Evolutionary conservation across 257 asterid genomes (phyloP).

Genomic region (Thymus quinquecostatus): DNA sequence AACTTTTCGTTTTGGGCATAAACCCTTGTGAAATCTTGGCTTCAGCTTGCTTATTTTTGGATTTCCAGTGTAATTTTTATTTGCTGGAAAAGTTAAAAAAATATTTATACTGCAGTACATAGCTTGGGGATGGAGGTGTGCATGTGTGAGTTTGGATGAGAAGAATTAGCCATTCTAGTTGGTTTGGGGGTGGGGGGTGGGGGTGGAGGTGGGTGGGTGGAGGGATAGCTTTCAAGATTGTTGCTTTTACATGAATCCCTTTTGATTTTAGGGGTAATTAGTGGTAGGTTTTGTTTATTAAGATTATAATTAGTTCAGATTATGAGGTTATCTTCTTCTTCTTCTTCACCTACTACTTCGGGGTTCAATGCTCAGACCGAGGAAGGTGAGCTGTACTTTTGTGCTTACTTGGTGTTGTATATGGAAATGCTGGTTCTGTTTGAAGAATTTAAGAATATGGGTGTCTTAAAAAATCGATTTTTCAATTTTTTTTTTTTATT

Average conservation of each 20-base stretch:
- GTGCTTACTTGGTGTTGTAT: conserved; percentile 11
- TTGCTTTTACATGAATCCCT: conserved; percentile 34
- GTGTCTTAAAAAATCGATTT: conserved; percentile 10
- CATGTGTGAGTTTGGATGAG: conserved; percentile 60
- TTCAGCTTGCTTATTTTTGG: conserved; percentile 1
- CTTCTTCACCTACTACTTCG: conserved; percentile 45
- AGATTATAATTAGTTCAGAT: conserved; percentile 38
- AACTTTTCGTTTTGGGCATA: conserved; percentile 31
- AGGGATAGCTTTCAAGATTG: conserved; percentile 30
- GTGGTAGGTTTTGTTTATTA: conserved; percentile 30
- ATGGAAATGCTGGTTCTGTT: conserved; percentile 27
- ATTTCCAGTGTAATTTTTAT: conserved; percentile 17
- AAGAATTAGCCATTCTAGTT: conserved; percentile 33
- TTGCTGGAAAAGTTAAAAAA: conserved; percentile 13
- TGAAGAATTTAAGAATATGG: conserved; percentile 10
- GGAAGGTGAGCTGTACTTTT: conserved; percentile 48
- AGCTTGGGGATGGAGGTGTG: conserved; percentile 22
- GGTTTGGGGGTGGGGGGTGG: conserved; percentile 45
- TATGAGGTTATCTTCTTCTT: conserved; percentile 65
- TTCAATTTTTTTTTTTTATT: background rate
- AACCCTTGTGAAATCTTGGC: conserved; percentile 32
- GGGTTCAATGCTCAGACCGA: conserved; percentile 66
- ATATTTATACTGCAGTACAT: background rate
- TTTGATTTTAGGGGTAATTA: conserved; percentile 32
- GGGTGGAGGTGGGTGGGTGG: conserved; percentile 48